phyloP scores from a whole-genome alignment of 805 yeast species.

The Kregervanrija fluxuum region DNA sequence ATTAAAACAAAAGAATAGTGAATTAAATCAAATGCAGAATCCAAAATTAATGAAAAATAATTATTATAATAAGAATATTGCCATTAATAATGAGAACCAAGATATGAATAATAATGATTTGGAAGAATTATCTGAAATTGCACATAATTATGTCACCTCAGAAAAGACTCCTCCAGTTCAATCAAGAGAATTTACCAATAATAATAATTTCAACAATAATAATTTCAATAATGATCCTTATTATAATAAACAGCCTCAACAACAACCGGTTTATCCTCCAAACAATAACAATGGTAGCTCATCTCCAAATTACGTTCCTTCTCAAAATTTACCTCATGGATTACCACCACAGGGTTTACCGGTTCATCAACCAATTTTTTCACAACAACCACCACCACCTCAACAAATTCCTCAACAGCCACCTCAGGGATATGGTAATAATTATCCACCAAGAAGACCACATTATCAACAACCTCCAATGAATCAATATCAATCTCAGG shows the following conservation, averaged over 20 bases:
- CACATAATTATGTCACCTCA: slow-evolving; percentile 22
- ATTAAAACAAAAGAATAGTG: slow-evolving; percentile 14
- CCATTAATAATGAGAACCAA: background rate
- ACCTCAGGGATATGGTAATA: slow-evolving; percentile 3
- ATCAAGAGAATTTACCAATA: slow-evolving; percentile 3
- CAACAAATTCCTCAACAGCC: slow-evolving; percentile 9
- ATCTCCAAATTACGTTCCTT: slow-evolving; percentile 24
- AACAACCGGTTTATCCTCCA: slow-evolving; percentile 13
- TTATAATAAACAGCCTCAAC: slow-evolving; percentile 6
- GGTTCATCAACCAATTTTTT: slow-evolving; percentile 22
- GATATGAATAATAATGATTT: slow-evolving; percentile 11
- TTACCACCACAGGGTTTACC: slow-evolving; percentile 30
- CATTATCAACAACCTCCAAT: slow-evolving; percentile 6
- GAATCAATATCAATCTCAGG: slow-evolving; percentile 11
- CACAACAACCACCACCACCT: slow-evolving; percentile 7
- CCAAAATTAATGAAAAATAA: background rate
- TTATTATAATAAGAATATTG: background rate
- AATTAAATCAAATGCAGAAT: slow-evolving; percentile 10
- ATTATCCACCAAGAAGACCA: slow-evolving; percentile 2
- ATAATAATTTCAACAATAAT: slow-evolving; percentile 9
- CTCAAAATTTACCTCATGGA: slow-evolving; percentile 27
- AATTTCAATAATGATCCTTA: slow-evolving; percentile 11
- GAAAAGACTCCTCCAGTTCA: slow-evolving; percentile 19
- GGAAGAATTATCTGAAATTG: slow-evolving; percentile 27
- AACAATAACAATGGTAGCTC: slow-evolving; percentile 13